phyloP scores from a whole-genome alignment of 2,329 filamentous ascomycete genomes.

The Phyllachora maydis region DNA sequence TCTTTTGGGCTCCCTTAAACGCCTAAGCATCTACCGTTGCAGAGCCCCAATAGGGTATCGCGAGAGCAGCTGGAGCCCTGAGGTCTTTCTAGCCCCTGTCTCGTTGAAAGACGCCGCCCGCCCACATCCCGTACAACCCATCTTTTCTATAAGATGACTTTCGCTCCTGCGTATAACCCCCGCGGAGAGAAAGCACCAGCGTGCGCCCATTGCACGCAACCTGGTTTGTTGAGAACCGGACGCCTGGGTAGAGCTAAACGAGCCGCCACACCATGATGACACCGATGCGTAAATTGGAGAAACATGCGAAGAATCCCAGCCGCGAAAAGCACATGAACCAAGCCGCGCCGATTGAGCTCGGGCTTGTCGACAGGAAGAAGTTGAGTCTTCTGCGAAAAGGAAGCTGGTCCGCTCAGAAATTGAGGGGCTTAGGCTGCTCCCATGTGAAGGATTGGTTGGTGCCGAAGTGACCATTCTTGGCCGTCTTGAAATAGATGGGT shows the following conservation, averaged over 20 bases:
- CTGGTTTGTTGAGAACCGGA: too few species aligned
- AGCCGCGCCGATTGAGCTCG: too few species aligned
- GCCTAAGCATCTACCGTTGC: conserved; percentile 11
- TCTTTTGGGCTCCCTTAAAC: conserved; percentile 14
- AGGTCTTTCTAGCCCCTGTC: too few species aligned
- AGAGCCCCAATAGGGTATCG: conserved; percentile 12
- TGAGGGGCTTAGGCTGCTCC: conserved; percentile 94
- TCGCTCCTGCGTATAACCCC: too few species aligned
- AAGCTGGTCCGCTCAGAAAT: conserved; percentile 44
- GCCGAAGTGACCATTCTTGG: conserved; percentile 97
- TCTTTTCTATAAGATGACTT: conserved; percentile 5
- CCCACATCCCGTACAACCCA: conserved; percentile 3
- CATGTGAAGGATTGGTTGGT: conserved; percentile 95
- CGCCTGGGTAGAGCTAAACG: too few species aligned
- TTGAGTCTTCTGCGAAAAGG: conserved; percentile 12
- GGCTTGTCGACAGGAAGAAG: conserved; percentile 8
- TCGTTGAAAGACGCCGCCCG: conserved; percentile 14
- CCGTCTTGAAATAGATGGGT: conserved; percentile 95
- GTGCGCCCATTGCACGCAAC: too few species aligned
- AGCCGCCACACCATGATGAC: too few species aligned
- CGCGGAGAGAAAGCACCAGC: too few species aligned
- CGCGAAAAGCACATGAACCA: too few species aligned
- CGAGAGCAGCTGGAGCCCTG: too few species aligned
- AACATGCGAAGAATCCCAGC: too few species aligned
- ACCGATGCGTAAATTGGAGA: conserved; percentile 6